Evolutionary conservation across 345 rosid genomes (phyloP).

Genomic region (Balakata baccata): DNA sequence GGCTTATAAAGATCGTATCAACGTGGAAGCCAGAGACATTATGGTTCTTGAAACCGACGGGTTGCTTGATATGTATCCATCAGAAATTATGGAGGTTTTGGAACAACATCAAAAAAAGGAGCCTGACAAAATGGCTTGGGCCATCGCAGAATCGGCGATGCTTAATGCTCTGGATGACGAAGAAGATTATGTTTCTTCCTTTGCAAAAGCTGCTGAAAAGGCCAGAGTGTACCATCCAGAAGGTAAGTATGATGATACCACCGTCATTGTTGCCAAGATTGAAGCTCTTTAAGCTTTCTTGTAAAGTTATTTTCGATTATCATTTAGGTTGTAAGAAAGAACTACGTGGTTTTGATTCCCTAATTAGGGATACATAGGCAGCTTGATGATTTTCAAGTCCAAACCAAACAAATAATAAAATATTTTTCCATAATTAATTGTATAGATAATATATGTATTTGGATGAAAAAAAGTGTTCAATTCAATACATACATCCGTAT

Average conservation of each 20-base stretch:
- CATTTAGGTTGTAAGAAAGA: too few relatives aligned
- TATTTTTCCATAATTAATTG: too few relatives aligned
- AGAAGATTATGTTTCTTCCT: conserved; percentile 6
- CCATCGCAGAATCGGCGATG: background rate
- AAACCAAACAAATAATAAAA: too few relatives aligned
- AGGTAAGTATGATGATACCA: conserved; percentile 31
- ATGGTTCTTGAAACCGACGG: conserved; percentile 31
- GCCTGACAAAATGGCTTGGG: conserved; percentile 2
- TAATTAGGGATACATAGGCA: too few relatives aligned
- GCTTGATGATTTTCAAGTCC: too few relatives aligned
- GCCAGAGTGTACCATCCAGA: background rate
- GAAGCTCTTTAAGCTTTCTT: background rate
- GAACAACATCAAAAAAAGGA: background rate
- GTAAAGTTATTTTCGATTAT: too few relatives aligned
- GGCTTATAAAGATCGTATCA: background rate
- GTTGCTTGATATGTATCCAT: conserved; percentile 18
- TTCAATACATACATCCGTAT: too few relatives aligned
- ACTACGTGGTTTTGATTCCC: too few relatives aligned
- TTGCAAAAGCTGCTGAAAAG: conserved; percentile 2
- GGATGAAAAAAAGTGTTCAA: too few relatives aligned
- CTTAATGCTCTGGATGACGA: background rate
- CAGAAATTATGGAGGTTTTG: conserved; percentile 19
- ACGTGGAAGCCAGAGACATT: conserved; percentile 20
- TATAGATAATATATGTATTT: too few relatives aligned
- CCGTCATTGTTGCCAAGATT: conserved; percentile 14